A percentile compares a stretch with the other conserved stretches of the same genome.
Conservation (phyloP, 2,329 filamentous ascomycete genomes). For the Dryadomyces sulphureus region DNA sequence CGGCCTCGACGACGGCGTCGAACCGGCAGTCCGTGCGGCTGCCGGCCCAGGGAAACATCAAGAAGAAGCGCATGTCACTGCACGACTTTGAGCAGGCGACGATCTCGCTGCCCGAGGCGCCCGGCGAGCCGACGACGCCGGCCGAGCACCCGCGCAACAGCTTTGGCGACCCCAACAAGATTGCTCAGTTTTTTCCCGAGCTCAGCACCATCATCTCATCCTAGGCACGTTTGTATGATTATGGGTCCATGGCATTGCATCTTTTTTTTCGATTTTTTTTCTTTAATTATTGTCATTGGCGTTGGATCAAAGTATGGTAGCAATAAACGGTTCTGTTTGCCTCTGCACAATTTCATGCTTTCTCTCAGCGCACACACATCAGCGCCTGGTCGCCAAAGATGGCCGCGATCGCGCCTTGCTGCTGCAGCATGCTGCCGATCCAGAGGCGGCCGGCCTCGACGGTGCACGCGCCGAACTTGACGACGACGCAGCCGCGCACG, state of each 20-base stretch:
- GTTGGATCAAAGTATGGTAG: no score
- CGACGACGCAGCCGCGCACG: constrained; percentile 69
- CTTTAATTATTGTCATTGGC: no score
- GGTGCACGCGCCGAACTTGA: constrained; percentile 76
- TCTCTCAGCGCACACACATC: constrained; percentile 50
- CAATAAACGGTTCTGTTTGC: no score
- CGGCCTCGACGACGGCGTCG: neutral
- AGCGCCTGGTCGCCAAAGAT: constrained; percentile 70
- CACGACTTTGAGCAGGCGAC: constrained; percentile 14
- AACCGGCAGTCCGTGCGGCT: constrained; percentile 10
- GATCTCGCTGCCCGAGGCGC: constrained; percentile 1
- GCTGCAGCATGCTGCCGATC: constrained; percentile 59
- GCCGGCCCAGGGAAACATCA: constrained; percentile 22
- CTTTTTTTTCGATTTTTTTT: neutral
- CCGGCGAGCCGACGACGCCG: constrained; percentile 13
- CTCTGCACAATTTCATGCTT: neutral
- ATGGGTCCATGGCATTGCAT: neutral
- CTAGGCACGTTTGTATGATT: neutral
- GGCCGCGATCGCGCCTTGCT: constrained; percentile 55
- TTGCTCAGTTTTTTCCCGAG: constrained; percentile 23
- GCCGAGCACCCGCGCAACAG: constrained; percentile 17
- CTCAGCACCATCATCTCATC: constrained; percentile 14
- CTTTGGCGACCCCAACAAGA: constrained; percentile 23
- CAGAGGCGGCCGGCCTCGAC: constrained; percentile 72
- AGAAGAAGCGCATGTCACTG: constrained; percentile 22